Conservation (phyloP, 2,329 filamentous ascomycete genomes). For the Aaosphaeria arxii region DNA sequence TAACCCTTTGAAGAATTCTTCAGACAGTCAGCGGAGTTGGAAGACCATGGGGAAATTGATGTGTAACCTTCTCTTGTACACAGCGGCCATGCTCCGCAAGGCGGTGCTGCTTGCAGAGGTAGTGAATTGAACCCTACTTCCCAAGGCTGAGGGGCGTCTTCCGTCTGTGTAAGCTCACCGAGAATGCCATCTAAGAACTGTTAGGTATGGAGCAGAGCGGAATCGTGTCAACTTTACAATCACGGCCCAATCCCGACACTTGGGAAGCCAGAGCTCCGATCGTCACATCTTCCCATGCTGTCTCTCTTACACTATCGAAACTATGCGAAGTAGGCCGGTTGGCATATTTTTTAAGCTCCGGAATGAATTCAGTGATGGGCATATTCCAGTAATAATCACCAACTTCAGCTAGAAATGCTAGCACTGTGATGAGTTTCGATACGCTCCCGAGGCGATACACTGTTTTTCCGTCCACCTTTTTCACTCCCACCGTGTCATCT, state of each 20-base stretch:
- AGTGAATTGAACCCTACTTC: conserved; percentile 15
- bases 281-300: conserved; percentile 13
- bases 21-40: neutral
- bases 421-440: conserved; percentile 46
- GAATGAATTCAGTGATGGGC: conserved; percentile 14
- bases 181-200: conserved; percentile 31
- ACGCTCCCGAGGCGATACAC: conserved; percentile 48
- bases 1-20: conserved; percentile 37
- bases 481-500: conserved; percentile 14
- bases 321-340: conserved; percentile 6
- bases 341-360: conserved; percentile 8
- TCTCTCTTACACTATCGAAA: conserved; percentile 17
- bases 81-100: conserved; percentile 21
- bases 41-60: neutral
- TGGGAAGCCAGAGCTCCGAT: conserved; percentile 14
- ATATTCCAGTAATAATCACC: conserved; percentile 41
- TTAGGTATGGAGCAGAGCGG: conserved; percentile 29
- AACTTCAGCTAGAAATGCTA: conserved; percentile 41
- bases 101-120: conserved; percentile 9
- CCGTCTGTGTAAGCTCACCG: conserved; percentile 19
- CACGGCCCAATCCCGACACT: conserved; percentile 21
- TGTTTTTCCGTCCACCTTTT: conserved; percentile 28
- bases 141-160: conserved; percentile 11
- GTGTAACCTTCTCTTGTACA: conserved; percentile 16
- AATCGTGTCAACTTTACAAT: conserved; percentile 13